Base-by-base conservation (phyloP, 202 grass and related monocot genomes). In the Tripidium arundinaceum region DNA sequence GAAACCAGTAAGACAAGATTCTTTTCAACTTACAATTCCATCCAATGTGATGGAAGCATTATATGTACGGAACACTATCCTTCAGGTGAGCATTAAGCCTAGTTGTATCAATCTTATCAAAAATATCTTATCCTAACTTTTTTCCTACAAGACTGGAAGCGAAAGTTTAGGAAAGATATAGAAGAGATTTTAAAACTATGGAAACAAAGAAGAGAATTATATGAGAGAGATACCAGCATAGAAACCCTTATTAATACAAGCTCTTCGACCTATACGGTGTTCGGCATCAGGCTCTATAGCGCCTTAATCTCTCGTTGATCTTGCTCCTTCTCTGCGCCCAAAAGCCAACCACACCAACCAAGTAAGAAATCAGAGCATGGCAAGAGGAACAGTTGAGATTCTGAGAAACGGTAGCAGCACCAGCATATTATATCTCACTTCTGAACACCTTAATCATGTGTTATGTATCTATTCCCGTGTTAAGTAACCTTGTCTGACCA, bases 21-120 rank as follows among this genome's bases (percentile, higher is more conserved):
- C 45, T 18, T 81, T 72, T 78, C 11, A 81, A 85, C 91, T 90
- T 94, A 97, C 94, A 63, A 97, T 90, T 46, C 79, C 91, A 92
- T 97, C 89, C 85, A 97, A 89, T 75, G 94, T 97, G 60, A 97
- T 97, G 26, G 94, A 97, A 85, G 94, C 94, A 83, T 97, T 97
- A 83, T 97, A 97, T 82, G 94, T 97, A 97, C 94, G 94, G 80
- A 97, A 97, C 43, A 97, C 91, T 94, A 65, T 83, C 94, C 81
- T 93, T 98, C 55, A 98, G 77, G 75, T 98, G 94, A 78, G 88
- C 38, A 89, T 98, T 98, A 52, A 98, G 83, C 78, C 73, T 98
- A 74, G 24, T 91, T 71, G 94, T 98, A 82, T 98, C 94, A 34
- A 98, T 86, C 31, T 75, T 29, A 80, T 94, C 76, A 90, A 98